A percentile compares a stretch with the other conserved stretches of the same genome.
These are phyloP conservation scores for Elsinoe australis DNA, from an alignment of 2,329 filamentous ascomycete species.

Conservation along the genomic window DNA sequence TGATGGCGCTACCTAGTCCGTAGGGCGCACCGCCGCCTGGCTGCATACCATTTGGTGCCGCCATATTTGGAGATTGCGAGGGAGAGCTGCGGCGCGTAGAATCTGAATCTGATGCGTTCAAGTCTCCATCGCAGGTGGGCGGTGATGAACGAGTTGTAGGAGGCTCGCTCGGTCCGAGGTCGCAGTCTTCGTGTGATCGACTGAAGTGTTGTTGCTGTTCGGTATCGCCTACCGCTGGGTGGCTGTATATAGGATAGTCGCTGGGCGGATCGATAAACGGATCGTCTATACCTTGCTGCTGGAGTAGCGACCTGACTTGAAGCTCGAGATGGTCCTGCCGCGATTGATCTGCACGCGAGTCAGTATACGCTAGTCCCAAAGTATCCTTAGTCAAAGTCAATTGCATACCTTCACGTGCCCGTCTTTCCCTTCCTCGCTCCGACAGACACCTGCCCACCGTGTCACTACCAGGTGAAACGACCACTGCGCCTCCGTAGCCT, in stretches of 20 bases:
- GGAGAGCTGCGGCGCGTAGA: no score
- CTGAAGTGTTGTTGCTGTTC: no score
- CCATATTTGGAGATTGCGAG: slow-evolving; percentile 16
- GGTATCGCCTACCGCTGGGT: no score
- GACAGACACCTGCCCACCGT: neutral
- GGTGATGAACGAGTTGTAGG: no score
- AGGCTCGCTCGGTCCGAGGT: no score
- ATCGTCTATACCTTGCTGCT: neutral
- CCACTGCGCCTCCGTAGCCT: neutral
- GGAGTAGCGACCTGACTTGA: slow-evolving; percentile 3
- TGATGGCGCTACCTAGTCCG: slow-evolving; percentile 23
- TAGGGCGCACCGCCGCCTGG: slow-evolving; percentile 18
- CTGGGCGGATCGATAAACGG: neutral
- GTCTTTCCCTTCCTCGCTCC: neutral
- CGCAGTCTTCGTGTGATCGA: no score
- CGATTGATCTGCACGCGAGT: slow-evolving; percentile 8
- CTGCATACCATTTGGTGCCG: slow-evolving; percentile 19
- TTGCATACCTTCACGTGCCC: slow-evolving; percentile 1
- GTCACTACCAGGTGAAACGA: neutral
- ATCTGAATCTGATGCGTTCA: no score
- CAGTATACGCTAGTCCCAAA: neutral
- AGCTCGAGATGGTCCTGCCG: neutral
- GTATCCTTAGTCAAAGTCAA: neutral
- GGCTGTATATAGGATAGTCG: no score
- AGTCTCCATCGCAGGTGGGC: no score